Percentiles rank a stretch among this genome's conserved stretches.
phyloP scores from a whole-genome alignment of 2,329 filamentous ascomycete genomes.

The Aspergillus ustus region DNA sequence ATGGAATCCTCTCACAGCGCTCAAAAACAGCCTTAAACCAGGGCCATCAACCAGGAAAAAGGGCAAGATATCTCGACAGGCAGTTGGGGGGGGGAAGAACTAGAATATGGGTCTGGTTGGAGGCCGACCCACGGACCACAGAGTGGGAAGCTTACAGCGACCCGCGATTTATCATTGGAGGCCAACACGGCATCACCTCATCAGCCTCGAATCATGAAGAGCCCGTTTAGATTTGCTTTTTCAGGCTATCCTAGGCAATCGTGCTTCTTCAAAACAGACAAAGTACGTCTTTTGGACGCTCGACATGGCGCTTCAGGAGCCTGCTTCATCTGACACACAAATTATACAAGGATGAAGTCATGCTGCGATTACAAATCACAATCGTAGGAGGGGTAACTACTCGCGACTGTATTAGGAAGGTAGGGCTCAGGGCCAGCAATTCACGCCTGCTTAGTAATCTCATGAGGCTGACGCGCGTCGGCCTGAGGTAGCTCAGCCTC shows the following conservation, averaged over 20 bases:
- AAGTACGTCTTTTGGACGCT: not conserved
- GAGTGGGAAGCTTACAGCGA: slow-evolving; percentile 11
- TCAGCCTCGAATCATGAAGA: slow-evolving; percentile 12
- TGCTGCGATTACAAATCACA: slow-evolving; percentile 9
- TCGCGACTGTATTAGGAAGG: slow-evolving; percentile 11
- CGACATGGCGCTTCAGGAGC: not conserved
- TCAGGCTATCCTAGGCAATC: not conserved
- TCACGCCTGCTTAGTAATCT: too few relatives aligned
- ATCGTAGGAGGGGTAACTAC: not conserved
- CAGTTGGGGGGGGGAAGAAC: not conserved
- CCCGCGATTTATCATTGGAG: slow-evolving; percentile 10
- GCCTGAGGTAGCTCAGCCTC: slow-evolving; percentile 14
- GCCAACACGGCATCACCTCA: slow-evolving; percentile 3
- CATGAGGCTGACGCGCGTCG: slow-evolving; percentile 29
- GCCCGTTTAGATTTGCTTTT: slow-evolving; percentile 14
- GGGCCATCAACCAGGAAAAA: not conserved
- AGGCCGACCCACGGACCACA: slow-evolving; percentile 11
- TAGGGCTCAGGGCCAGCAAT: slow-evolving; percentile 24
- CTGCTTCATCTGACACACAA: not conserved
- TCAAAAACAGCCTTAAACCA: not conserved
- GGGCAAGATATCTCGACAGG: slow-evolving; percentile 12
- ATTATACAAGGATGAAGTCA: slow-evolving; percentile 10
- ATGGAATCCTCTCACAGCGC: not conserved
- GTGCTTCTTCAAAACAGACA: not conserved
- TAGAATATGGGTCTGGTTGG: slow-evolving; percentile 13